Base-by-base conservation (phyloP, 306 rosid genomes). In the Hippophae gyantsensis region DNA sequence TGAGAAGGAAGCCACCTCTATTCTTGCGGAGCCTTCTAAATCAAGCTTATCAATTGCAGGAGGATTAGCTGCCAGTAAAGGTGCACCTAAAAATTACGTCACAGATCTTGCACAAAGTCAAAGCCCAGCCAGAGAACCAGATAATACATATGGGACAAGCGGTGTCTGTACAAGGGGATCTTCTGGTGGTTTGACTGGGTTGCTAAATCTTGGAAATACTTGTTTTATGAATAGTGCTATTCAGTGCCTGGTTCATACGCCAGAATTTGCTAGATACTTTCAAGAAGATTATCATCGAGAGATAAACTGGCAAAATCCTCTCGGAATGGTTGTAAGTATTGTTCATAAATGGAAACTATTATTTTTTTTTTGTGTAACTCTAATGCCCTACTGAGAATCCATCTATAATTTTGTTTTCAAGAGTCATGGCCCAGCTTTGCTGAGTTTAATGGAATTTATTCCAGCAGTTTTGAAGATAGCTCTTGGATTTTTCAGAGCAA, bases 221-320 rank as follows among this genome's bases (percentile, higher is more conserved):
- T 92, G 98, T 85, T 92, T 87, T 73, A 92, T 92, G 98, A 92
- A 92, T 78, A 87, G 98, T 73, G 96, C 98, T 7, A 83, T 92
- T 55, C 98, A 92, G 63, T 87, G 98, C 68, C 98, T 92, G 62
- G 96, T 92, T 72, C 96, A 92, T 69, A 87, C 98, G 13, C 98
- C 96, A 13, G 98, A 92, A 74, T 87, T 92, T 47, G 89, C 96
- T 54, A 81, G 70, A 79, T 92, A 87, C 76, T 92, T 92, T 64
- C 81, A 87, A 67, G 98, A 92, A 73, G 95, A 92, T 76, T 92
- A 92, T 76, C 98, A 92, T 53, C 93, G 64, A 75, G 98, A 92
- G 82, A 92, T 92, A 69, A 92, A 92, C 63, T 78, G 84, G 89
- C 81, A 85, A 67, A 92, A 92, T 73, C 96, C 98, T 47, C 72